Conservation (phyloP, 2,329 filamentous ascomycete species). For the Claviceps sp. region DNA sequence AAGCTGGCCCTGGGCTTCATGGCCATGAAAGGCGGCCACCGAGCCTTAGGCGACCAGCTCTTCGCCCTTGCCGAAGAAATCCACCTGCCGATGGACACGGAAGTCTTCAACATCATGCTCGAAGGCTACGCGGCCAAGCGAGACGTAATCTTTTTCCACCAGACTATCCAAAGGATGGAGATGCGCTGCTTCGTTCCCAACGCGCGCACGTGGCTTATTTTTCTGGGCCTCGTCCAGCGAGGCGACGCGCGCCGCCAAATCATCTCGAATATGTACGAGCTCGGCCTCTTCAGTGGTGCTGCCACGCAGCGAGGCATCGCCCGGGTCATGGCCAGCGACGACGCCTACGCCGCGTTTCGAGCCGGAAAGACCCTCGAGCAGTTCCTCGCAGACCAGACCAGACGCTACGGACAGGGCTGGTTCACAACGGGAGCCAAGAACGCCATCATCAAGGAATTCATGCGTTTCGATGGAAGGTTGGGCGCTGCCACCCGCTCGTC, state of each 20-base stretch:
- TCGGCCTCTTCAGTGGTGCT: slow-evolving; percentile 27
- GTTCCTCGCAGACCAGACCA: slow-evolving; percentile 28
- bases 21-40: slow-evolving; percentile 20
- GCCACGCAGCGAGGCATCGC: slow-evolving; percentile 25
- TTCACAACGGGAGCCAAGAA: slow-evolving; percentile 23
- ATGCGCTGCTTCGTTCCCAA: slow-evolving; percentile 26
- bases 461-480: slow-evolving; percentile 21
- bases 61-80: slow-evolving; percentile 23
- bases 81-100: slow-evolving; percentile 29
- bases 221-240: slow-evolving; percentile 41
- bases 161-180: slow-evolving; percentile 28
- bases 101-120: slow-evolving; percentile 35
- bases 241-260: slow-evolving; percentile 39
- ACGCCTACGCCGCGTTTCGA: slow-evolving; percentile 28
- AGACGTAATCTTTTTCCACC: slow-evolving; percentile 28
- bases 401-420: slow-evolving; percentile 34
- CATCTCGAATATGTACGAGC: slow-evolving; percentile 31
- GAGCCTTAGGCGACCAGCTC: slow-evolving; percentile 21
- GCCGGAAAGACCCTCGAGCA: slow-evolving; percentile 18
- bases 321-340: slow-evolving; percentile 27
- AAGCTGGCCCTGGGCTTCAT: slow-evolving; percentile 33
- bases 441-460: slow-evolving; percentile 28
- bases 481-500: slow-evolving; percentile 9
- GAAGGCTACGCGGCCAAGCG: slow-evolving; percentile 24
- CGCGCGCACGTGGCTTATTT: slow-evolving; percentile 33